phyloP scores from a whole-genome alignment of 257 asterid genomes.

The Nicotiana sylvestris region DNA sequence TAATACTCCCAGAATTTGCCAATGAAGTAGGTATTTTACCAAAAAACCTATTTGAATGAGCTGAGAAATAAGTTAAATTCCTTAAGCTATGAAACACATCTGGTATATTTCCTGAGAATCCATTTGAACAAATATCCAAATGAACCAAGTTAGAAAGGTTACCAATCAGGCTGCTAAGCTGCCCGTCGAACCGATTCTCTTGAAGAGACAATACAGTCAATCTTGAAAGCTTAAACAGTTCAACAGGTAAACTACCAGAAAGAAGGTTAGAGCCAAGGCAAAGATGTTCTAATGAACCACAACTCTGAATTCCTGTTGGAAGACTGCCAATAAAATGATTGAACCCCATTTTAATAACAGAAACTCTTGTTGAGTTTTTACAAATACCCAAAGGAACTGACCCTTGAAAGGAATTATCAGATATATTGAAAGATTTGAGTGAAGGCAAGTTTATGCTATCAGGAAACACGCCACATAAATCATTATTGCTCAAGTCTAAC shows the following conservation, averaged over 20 bases:
- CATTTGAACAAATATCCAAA: slow-evolving; percentile 55
- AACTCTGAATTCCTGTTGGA: slow-evolving; percentile 45
- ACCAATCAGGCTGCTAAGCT: slow-evolving; percentile 45
- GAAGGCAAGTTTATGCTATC: slow-evolving; percentile 44
- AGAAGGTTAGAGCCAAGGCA: slow-evolving; percentile 42
- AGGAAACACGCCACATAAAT: slow-evolving; percentile 42
- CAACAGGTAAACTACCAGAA: slow-evolving; percentile 59
- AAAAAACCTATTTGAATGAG: slow-evolving; percentile 54
- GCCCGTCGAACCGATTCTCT: slow-evolving; percentile 54
- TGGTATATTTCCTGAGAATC: slow-evolving; percentile 52
- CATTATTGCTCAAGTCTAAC: slow-evolving; percentile 59
- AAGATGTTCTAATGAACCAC: slow-evolving; percentile 50
- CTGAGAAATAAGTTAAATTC: slow-evolving; percentile 46
- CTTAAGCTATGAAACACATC: slow-evolving; percentile 47
- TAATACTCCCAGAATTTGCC: slow-evolving; percentile 52
- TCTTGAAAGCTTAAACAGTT: slow-evolving; percentile 37
- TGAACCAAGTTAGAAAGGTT: slow-evolving; percentile 52
- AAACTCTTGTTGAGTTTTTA: slow-evolving; percentile 46
- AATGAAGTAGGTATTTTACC: slow-evolving; percentile 57
- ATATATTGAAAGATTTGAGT: slow-evolving; percentile 39
- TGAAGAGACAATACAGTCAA: slow-evolving; percentile 44
- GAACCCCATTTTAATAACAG: slow-evolving; percentile 33
- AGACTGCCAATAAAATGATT: slow-evolving; percentile 45
- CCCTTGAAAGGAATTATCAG: slow-evolving; percentile 51
- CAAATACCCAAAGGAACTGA: slow-evolving; percentile 56